Evolutionary conservation across 2,329 filamentous ascomycete species (phyloP).

Genomic region (Penicillium freii): DNA sequence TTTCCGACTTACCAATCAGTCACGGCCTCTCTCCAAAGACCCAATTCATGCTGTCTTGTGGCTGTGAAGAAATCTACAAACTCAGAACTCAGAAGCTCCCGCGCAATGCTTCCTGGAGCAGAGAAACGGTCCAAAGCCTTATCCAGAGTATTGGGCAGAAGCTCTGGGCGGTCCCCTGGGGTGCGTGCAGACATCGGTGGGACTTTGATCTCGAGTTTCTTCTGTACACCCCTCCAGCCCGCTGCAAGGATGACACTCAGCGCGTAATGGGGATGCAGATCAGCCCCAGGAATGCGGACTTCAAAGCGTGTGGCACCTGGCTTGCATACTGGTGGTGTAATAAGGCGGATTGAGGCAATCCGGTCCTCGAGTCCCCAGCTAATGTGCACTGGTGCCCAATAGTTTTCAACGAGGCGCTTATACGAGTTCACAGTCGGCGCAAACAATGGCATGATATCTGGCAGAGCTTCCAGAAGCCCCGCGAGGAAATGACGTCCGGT

Average conservation of each 20-base stretch:
- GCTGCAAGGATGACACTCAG: constrained; percentile 82
- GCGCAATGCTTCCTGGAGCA: constrained; percentile 73
- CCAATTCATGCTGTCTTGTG: constrained; percentile 85
- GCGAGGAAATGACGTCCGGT: constrained; percentile 91
- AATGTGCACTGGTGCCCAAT: constrained; percentile 95
- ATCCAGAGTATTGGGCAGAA: constrained; percentile 74
- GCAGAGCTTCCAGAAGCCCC: constrained; percentile 79
- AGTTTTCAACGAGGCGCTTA: constrained; percentile 95
- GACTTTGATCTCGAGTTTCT: constrained; percentile 79
- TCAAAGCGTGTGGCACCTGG: constrained; percentile 50
- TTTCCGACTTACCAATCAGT: constrained; percentile 76
- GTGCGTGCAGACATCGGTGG: constrained; percentile 74
- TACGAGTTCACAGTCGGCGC: constrained; percentile 95
- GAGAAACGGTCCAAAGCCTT: constrained; percentile 79
- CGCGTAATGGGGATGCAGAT: constrained; percentile 83
- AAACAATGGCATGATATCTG: constrained; percentile 90
- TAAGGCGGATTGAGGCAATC: constrained; percentile 82
- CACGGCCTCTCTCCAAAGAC: constrained; percentile 88
- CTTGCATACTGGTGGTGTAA: constrained; percentile 83
- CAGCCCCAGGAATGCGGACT: constrained; percentile 57
- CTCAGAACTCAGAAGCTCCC: constrained; percentile 85
- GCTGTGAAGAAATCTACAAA: constrained; percentile 95
- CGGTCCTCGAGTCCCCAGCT: constrained; percentile 95
- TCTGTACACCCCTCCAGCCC: constrained; percentile 88
- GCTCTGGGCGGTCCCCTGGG: constrained; percentile 53